Evolutionary conservation across 2,329 filamentous ascomycete genomes (phyloP).

Genomic region (Trichoderma sp.): DNA sequence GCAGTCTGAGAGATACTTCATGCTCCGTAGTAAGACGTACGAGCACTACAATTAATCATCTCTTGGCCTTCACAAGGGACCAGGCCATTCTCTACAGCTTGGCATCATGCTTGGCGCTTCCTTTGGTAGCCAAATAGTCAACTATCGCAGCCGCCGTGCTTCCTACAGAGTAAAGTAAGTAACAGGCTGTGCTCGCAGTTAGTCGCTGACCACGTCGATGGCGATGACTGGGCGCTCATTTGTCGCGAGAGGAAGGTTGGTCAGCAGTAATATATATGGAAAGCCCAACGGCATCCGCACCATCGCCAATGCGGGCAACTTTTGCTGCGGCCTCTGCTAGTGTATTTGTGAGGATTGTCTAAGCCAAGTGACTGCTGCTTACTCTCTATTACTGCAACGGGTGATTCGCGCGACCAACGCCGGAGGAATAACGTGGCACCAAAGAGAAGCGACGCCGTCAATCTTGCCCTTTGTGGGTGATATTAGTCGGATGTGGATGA

Average conservation of each 20-base stretch:
- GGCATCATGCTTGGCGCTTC: background rate
- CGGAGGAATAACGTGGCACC: background rate
- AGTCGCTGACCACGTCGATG: background rate
- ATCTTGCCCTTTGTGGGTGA: background rate
- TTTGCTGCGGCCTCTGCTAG: background rate
- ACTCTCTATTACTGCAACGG: background rate
- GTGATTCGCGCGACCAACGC: background rate
- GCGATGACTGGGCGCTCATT: background rate
- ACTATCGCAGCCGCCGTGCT: background rate
- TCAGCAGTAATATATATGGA: constrained; percentile 1
- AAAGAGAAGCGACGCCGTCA: background rate
- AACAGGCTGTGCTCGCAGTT: background rate
- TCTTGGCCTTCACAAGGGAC: background rate
- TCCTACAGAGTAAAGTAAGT: background rate
- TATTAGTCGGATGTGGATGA: background rate
- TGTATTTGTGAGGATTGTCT: background rate
- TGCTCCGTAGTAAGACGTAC: background rate
- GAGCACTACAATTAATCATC: background rate
- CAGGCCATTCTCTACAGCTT: background rate
- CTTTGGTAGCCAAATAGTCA: background rate
- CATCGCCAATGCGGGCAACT: background rate
- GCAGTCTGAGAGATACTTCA: background rate
- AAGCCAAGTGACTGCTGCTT: background rate
- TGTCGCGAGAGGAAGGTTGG: background rate
- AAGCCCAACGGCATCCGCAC: background rate